Conservation (phyloP, 192 early-diverging fungal genomes). For the Rhizophagus clarus region DNA sequence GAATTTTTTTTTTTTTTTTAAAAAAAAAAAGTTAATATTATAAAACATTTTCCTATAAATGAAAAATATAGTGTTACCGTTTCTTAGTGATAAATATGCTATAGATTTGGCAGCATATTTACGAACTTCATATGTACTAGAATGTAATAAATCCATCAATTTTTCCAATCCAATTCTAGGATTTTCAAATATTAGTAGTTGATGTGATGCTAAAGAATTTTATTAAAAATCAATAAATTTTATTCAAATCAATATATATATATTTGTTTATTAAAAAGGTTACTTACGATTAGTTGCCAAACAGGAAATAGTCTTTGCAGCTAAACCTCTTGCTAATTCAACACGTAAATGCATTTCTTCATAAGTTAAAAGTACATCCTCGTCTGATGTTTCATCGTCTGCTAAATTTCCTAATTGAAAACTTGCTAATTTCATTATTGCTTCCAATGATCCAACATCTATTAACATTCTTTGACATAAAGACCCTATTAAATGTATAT, state of each 20-base stretch:
- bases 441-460: constrained; percentile 32
- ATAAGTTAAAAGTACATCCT: constrained; percentile 32
- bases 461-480: constrained; percentile 23
- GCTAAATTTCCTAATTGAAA: constrained; percentile 7
- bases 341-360: constrained; percentile 40
- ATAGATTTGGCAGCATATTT: constrained; percentile 62
- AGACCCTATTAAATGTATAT: background rate
- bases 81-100: constrained; percentile 57
- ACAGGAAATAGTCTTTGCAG: constrained; percentile 47
- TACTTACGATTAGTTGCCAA: constrained; percentile 39
- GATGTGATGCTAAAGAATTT: constrained; percentile 41
- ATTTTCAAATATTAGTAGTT: constrained; percentile 53
- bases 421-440: constrained; percentile 33
- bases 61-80: constrained; percentile 44
- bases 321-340: constrained; percentile 44
- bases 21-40: background rate
- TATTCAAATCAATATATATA: background rate
- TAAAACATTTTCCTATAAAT: background rate
- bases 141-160: constrained; percentile 43
- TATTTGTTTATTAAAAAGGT: background rate
- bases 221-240: background rate
- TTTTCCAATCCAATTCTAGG: constrained; percentile 39
- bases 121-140: constrained; percentile 46
- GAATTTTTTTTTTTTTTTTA: background rate
- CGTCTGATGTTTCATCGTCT: constrained; percentile 19